Evolutionary conservation across 202 grass and related monocot species (phyloP).

Genomic region (Elaeis oleifera): DNA sequence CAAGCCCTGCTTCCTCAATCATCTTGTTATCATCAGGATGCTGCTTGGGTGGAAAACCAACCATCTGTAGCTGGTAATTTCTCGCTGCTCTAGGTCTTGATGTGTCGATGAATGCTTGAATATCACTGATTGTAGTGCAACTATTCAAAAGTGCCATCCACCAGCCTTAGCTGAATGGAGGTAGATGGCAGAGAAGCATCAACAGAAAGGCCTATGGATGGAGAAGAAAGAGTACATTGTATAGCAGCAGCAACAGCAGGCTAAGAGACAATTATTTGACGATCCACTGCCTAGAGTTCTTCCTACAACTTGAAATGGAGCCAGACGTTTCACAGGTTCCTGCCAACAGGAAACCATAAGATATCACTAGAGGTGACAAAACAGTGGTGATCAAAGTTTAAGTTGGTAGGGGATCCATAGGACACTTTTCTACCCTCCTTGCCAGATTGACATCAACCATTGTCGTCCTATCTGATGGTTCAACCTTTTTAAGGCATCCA

Average conservation of each 20-base stretch:
- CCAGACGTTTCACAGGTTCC: conserved; percentile 37
- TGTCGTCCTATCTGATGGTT: conserved; percentile 38
- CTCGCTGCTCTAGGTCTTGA: conserved; percentile 43
- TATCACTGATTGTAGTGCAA: conserved; percentile 59
- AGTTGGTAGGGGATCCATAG: conserved; percentile 22
- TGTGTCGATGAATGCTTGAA: conserved; percentile 57
- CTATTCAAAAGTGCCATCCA: conserved; percentile 59
- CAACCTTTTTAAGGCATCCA: conserved; percentile 73
- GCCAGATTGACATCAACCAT: conserved; percentile 55
- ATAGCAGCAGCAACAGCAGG: conserved; percentile 9
- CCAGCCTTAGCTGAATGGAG: conserved; percentile 84
- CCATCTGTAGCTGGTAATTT: conserved; percentile 51
- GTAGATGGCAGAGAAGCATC: conserved; percentile 67
- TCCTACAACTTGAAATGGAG: conserved; percentile 49
- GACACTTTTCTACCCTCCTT: conserved; percentile 40
- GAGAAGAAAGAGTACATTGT: conserved; percentile 5
- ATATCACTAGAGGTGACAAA: neutral
- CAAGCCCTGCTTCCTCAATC: conserved; percentile 68
- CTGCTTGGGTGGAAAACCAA: conserved; percentile 64
- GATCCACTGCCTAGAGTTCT: conserved; percentile 32
- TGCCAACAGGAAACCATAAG: conserved; percentile 12
- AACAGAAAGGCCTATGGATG: conserved; percentile 32
- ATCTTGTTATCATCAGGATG: conserved; percentile 57
- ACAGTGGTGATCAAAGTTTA: conserved; percentile 12
- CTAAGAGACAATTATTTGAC: conserved; percentile 19